Evolutionary conservation across 1,139 yeast species (phyloP).

Genomic region (Geotrichum australiense): DNA sequence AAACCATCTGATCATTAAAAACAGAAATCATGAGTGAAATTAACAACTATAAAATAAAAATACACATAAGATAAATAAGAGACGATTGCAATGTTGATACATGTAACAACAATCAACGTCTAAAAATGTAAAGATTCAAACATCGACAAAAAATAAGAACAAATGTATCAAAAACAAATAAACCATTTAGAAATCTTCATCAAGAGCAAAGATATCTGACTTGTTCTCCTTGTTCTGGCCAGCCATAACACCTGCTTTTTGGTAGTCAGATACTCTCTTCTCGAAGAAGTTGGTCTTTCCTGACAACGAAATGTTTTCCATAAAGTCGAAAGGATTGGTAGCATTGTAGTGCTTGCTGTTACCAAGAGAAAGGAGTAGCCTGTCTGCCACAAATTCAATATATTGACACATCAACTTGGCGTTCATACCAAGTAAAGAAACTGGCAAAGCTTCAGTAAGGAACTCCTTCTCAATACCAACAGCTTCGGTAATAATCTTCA

Average conservation of each 20-base stretch:
- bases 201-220: constrained; percentile 41
- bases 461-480: constrained; percentile 90
- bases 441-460: constrained; percentile 90
- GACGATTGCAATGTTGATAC: no score
- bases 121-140: neutral
- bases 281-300: constrained; percentile 99
- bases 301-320: constrained; percentile 96
- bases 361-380: constrained; percentile 83
- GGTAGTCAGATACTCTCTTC: constrained; percentile 97
- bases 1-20: no score
- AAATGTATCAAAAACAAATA: constrained; percentile 5
- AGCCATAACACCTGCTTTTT: constrained; percentile 98
- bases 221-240: constrained; percentile 37
- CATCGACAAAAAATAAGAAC: constrained; percentile 10
- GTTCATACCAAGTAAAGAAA: constrained; percentile 89
- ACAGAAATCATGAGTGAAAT: no score
- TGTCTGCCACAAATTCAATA: constrained; percentile 95
- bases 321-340: constrained; percentile 92
- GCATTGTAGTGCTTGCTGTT: constrained; percentile 82
- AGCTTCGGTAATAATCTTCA: constrained; percentile 87
- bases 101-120: no score
- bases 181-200: constrained; percentile 39
- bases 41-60: no score
- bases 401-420: constrained; percentile 89
- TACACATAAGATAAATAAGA: no score